A percentile compares a stretch with the other conserved stretches of the same genome.
These are phyloP conservation scores for Vigna mungo DNA, from an alignment of 306 rosid genomes.

Conservation along the genomic window DNA sequence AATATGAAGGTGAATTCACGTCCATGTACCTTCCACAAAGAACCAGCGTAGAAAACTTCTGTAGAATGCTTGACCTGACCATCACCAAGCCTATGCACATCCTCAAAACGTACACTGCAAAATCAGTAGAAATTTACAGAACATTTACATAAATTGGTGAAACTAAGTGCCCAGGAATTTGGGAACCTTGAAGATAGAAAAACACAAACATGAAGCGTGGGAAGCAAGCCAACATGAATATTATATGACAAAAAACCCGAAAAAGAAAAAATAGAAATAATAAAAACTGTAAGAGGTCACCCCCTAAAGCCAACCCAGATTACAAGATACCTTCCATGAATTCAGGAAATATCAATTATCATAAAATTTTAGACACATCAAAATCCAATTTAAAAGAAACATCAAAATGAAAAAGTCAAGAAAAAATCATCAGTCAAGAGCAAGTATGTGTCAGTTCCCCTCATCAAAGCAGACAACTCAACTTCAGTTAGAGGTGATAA, in stretches of 20 bases:
- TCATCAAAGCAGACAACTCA: constrained; percentile 17
- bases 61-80: constrained; percentile 98
- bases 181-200: constrained; percentile 2
- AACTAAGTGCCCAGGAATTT: constrained; percentile 35
- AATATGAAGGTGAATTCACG: constrained; percentile 38
- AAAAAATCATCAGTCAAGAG: constrained; percentile 21
- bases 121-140: constrained; percentile 45
- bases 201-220: constrained; percentile 4
- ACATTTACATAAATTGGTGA: constrained; percentile 30
- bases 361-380: constrained; percentile 15
- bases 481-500: constrained; percentile 5
- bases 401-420: constrained; percentile 5
- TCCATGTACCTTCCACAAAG: constrained; percentile 89
- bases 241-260: constrained; percentile 21
- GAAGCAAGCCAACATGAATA: constrained; percentile 29
- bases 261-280: constrained; percentile 28
- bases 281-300: constrained; percentile 30
- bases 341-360: constrained; percentile 27
- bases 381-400: constrained; percentile 34
- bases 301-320: constrained; percentile 10
- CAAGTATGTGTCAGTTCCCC: not conserved
- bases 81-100: constrained; percentile 96
- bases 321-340: constrained; percentile 18
- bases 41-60: constrained; percentile 94
- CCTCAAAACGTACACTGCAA: constrained; percentile 92